phyloP scores from a whole-genome alignment of 139 green algal species.

The Pseudopediastrum boryanum region DNA sequence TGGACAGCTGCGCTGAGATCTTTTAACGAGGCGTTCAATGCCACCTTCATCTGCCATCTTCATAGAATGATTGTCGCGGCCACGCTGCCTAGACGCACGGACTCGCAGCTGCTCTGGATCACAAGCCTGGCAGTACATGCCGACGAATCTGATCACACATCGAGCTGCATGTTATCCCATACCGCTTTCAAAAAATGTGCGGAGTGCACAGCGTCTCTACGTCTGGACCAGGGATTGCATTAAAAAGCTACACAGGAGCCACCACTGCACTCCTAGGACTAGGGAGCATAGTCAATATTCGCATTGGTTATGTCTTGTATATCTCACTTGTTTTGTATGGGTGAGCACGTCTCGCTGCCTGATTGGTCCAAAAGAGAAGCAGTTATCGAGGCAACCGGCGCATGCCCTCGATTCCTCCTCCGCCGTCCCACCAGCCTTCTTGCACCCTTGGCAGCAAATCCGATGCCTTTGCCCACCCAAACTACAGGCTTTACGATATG shows the following conservation, averaged over 20 bases:
- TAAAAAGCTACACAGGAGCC: background rate
- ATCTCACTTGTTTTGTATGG: background rate
- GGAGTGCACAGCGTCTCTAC: background rate
- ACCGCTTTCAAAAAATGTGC: too few species aligned
- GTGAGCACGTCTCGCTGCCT: too few species aligned
- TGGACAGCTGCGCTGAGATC: too few species aligned
- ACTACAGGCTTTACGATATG: too few species aligned
- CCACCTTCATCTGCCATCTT: too few species aligned
- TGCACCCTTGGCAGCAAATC: constrained; percentile 1
- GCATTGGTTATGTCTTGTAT: background rate
- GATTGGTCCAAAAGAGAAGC: constrained; percentile 14
- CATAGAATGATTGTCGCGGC: too few species aligned
- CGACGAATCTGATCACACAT: too few species aligned
- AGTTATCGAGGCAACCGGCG: constrained; percentile 17
- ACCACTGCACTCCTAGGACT: background rate
- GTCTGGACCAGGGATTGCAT: background rate
- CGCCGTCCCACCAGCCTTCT: constrained; percentile 1
- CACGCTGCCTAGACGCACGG: too few species aligned
- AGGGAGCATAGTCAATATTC: background rate
- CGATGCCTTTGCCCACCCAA: constrained; percentile 14
- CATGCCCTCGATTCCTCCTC: background rate
- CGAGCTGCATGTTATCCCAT: too few species aligned
- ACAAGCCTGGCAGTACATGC: too few species aligned
- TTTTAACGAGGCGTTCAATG: too few species aligned
- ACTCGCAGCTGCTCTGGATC: too few species aligned